Evolutionary conservation across 1,139 yeast genomes (phyloP).

Genomic region (Eremothecium sinecaudum): DNA sequence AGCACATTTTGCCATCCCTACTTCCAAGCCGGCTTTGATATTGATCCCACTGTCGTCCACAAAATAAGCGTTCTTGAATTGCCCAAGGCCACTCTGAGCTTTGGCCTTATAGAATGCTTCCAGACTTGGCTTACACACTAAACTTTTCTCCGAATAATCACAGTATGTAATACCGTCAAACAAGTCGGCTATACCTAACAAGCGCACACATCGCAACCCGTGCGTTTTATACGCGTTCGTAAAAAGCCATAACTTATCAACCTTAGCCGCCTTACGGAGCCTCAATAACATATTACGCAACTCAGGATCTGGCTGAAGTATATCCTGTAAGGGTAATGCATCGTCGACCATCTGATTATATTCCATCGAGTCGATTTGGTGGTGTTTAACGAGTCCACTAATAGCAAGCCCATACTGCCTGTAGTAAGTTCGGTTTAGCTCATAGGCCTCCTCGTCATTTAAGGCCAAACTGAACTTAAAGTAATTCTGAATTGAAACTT

Average conservation of each 20-base stretch:
- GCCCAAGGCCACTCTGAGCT: constrained; percentile 48
- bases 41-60: constrained; percentile 77
- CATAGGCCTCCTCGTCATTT: constrained; percentile 62
- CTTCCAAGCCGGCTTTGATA: constrained; percentile 36
- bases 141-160: constrained; percentile 57
- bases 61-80: constrained; percentile 47
- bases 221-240: constrained; percentile 93
- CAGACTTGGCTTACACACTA: constrained; percentile 81
- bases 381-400: constrained; percentile 79
- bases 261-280: constrained; percentile 39
- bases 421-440: constrained; percentile 66
- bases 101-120: constrained; percentile 49
- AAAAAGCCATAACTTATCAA: constrained; percentile 68
- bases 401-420: constrained; percentile 84
- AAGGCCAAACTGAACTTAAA: constrained; percentile 57
- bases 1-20: constrained; percentile 38
- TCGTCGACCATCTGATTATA: constrained; percentile 87
- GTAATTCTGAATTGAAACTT: constrained; percentile 69
- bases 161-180: constrained; percentile 93
- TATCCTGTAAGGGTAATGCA: constrained; percentile 72
- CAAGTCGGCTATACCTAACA: constrained; percentile 78
- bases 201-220: constrained; percentile 63
- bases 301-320: constrained; percentile 50
- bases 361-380: constrained; percentile 77
- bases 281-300: constrained; percentile 44